phyloP scores from a whole-genome alignment of 805 yeast genomes.

The Candida khao-thaluensis region DNA sequence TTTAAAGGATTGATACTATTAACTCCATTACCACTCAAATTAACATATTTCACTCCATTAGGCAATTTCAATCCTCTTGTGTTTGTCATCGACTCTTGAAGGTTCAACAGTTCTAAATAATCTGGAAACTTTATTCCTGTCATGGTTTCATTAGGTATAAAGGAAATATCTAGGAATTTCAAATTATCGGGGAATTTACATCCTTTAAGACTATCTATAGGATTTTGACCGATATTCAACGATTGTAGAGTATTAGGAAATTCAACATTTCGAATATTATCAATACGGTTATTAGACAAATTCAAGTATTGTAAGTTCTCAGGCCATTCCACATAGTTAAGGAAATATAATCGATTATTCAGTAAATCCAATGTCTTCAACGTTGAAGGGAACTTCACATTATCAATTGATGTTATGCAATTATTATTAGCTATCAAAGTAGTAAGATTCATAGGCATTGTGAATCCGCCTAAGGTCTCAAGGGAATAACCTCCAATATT shows the following conservation, averaged over 20 bases:
- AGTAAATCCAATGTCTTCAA: conserved; percentile 33
- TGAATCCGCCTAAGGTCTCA: conserved; percentile 40
- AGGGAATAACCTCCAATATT: conserved; percentile 39
- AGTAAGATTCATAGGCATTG: conserved; percentile 33
- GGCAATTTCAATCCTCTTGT: conserved; percentile 45
- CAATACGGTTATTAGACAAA: conserved; percentile 40
- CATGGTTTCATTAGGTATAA: conserved; percentile 47
- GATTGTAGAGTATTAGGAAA: conserved; percentile 34
- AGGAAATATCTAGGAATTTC: conserved; percentile 37
- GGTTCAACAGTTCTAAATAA: conserved; percentile 31
- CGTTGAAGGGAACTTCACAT: conserved; percentile 32
- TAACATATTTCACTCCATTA: conserved; percentile 26
- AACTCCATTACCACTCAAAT: conserved; percentile 40
- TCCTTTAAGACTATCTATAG: conserved; percentile 43
- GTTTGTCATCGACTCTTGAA: conserved; percentile 45
- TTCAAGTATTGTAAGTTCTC: conserved; percentile 28
- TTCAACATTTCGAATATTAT: conserved; percentile 34
- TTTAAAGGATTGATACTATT: conserved; percentile 46
- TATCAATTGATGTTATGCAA: conserved; percentile 34
- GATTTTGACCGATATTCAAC: conserved; percentile 36
- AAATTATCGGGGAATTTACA: conserved; percentile 39
- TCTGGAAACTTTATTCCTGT: conserved; percentile 48
- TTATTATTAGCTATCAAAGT: conserved; percentile 34
- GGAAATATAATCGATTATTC: conserved; percentile 38
- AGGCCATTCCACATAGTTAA: conserved; percentile 42